phyloP scores from a whole-genome alignment of 2,329 filamentous ascomycete genomes.

The Fusarium sp. region DNA sequence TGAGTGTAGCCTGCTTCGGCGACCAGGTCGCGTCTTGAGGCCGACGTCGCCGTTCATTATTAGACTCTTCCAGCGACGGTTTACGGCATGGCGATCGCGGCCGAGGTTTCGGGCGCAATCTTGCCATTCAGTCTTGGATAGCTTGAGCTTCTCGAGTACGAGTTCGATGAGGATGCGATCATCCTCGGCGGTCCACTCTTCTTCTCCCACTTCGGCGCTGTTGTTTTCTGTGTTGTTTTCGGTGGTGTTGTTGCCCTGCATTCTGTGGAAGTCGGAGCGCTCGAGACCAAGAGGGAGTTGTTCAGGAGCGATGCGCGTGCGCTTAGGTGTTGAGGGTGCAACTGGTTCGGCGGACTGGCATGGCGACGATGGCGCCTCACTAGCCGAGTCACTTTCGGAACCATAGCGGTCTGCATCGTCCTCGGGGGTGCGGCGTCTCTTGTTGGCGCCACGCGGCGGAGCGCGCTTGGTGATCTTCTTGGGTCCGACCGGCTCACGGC shows the following conservation, averaged over 20 bases:
- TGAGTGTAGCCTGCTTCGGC: conserved; percentile 62
- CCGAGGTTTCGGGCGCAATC: conserved; percentile 74
- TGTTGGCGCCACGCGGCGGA: conserved; percentile 62
- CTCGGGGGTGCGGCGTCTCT: conserved; percentile 62
- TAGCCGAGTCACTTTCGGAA: conserved; percentile 53
- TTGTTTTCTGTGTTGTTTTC: conserved; percentile 49
- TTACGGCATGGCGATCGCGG: conserved; percentile 68
- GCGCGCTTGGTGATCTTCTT: conserved; percentile 66
- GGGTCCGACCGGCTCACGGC: conserved; percentile 48
- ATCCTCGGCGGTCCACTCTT: conserved; percentile 71
- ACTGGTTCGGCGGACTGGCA: conserved; percentile 30
- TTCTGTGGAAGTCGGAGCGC: conserved; percentile 67
- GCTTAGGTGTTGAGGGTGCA: conserved; percentile 68
- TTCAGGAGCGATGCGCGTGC: conserved; percentile 70
- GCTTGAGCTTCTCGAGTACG: conserved; percentile 73
- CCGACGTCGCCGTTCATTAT: conserved; percentile 70
- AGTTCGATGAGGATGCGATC: conserved; percentile 75
- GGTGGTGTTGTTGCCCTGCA: conserved; percentile 45
- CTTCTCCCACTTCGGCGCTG: conserved; percentile 58
- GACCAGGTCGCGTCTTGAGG: conserved; percentile 61
- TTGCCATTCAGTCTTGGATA: conserved; percentile 74
- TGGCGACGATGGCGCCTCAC: conserved; percentile 35
- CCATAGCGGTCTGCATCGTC: conserved; percentile 60
- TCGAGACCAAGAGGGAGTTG: conserved; percentile 70
- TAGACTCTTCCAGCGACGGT: conserved; percentile 72